Percentiles rank a stretch among this genome's conserved stretches.
phyloP scores from a whole-genome alignment of 2,329 filamentous ascomycete species.

The Arthrobotrys megalospora region DNA sequence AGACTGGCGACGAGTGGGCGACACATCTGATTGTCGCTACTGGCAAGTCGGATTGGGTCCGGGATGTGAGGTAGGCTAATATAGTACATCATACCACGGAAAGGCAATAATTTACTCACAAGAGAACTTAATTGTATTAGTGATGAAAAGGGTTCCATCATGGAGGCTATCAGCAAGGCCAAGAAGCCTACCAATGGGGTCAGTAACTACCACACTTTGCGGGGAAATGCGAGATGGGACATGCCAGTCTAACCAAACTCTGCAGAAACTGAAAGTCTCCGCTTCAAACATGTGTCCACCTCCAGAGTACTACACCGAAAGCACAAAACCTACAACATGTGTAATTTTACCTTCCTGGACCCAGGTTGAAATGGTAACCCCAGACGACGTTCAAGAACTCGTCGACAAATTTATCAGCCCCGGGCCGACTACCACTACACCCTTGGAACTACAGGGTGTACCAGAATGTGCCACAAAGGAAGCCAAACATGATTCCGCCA shows the following conservation, averaged over 20 bases:
- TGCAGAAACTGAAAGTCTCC: constrained; percentile 86
- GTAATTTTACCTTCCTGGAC: constrained; percentile 88
- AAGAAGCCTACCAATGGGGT: constrained; percentile 50
- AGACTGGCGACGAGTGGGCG: constrained; percentile 67
- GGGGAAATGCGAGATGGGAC: constrained; percentile 9
- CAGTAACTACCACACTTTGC: constrained; percentile 24
- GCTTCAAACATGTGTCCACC: constrained; percentile 92
- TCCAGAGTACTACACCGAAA: constrained; percentile 73
- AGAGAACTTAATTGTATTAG: constrained; percentile 17
- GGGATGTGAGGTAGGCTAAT: constrained; percentile 76
- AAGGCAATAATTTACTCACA: not conserved
- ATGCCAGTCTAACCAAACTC: constrained; percentile 15
- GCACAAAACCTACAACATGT: constrained; percentile 77
- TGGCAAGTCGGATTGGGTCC: constrained; percentile 95
- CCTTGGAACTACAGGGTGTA: constrained; percentile 68
- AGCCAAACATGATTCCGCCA: constrained; percentile 7
- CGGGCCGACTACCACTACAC: constrained; percentile 80
- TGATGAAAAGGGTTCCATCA: constrained; percentile 88
- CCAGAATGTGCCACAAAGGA: constrained; percentile 14
- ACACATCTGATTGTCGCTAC: constrained; percentile 93
- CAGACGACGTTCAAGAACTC: constrained; percentile 77
- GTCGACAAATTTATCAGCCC: constrained; percentile 79
- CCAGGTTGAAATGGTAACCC: constrained; percentile 85
- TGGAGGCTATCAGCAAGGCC: constrained; percentile 77
- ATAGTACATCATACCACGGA: not conserved